phyloP scores from a whole-genome alignment of 2,329 filamentous ascomycete species.

The Ophiostoma tasmaniense region DNA sequence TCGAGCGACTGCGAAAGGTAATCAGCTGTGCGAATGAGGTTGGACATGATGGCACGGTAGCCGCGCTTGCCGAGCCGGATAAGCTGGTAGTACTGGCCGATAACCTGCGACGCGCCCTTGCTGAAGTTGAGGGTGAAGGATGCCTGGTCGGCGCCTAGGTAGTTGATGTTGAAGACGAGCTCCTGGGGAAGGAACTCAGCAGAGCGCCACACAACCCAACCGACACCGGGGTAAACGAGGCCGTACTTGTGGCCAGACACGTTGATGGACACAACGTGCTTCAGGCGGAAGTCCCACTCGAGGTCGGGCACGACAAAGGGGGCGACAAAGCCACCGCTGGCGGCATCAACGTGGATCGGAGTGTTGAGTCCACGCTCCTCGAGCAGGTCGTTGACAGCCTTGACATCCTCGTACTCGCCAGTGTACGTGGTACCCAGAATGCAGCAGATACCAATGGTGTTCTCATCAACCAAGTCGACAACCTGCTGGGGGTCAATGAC shows the following conservation, averaged over 20 bases:
- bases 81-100: slow-evolving; percentile 95
- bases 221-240: slow-evolving; percentile 79
- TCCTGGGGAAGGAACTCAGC: slow-evolving; percentile 79
- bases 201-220: slow-evolving; percentile 85
- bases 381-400: slow-evolving; percentile 82
- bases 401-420: slow-evolving; percentile 89
- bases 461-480: slow-evolving; percentile 54
- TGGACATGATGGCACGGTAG: slow-evolving; percentile 88
- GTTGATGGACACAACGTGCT: slow-evolving; percentile 88
- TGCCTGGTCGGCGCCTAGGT: slow-evolving; percentile 88
- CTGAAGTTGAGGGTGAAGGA: slow-evolving; percentile 98
- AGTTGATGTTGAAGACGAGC: slow-evolving; percentile 98
- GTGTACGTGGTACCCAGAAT: slow-evolving; percentile 94
- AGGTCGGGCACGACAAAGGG: slow-evolving; percentile 81
- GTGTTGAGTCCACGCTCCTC: slow-evolving; percentile 65
- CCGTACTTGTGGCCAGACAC: slow-evolving; percentile 81
- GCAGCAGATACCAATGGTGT: slow-evolving; percentile 81
- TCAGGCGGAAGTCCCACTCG: slow-evolving; percentile 84
- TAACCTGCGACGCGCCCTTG: slow-evolving; percentile 88
- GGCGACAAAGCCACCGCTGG: slow-evolving; percentile 84
- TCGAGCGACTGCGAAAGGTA: slow-evolving; percentile 70
- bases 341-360: slow-evolving; percentile 90
- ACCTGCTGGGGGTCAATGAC: slow-evolving; percentile 57
- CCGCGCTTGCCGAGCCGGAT: slow-evolving; percentile 90
- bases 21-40: slow-evolving; percentile 82